Percentiles rank a stretch among this genome's conserved stretches.
phyloP scores from a whole-genome alignment of 371 early-diverging fungal species.

The Mortierella sp. region DNA sequence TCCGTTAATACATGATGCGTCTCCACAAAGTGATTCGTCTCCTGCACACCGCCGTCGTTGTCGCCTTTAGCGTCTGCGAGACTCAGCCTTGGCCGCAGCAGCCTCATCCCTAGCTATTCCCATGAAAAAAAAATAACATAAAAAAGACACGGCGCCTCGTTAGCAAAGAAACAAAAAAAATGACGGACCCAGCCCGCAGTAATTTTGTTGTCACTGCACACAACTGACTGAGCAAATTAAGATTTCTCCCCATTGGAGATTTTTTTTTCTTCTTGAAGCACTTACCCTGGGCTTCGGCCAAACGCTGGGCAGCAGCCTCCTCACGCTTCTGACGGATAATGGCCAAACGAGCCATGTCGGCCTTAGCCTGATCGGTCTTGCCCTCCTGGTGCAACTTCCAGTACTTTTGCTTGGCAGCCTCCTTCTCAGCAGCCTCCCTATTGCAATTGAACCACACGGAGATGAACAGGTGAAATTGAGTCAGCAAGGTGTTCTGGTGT shows the following conservation, averaged over 20 bases:
- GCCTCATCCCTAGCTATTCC: conserved; percentile 48
- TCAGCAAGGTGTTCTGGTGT: background rate
- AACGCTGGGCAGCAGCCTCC: conserved; percentile 71
- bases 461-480: background rate
- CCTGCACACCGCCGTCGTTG: background rate
- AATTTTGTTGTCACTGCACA: background rate
- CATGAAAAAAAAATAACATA: background rate
- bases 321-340: conserved; percentile 77
- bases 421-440: conserved; percentile 70
- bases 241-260: background rate
- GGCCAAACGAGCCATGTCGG: conserved; percentile 77
- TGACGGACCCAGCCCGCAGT: conserved; percentile 19
- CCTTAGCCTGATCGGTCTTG: conserved; percentile 78
- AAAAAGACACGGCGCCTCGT: background rate
- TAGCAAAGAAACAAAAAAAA: background rate
- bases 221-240: conserved; percentile 3
- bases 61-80: conserved; percentile 39
- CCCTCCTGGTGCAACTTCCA: conserved; percentile 77
- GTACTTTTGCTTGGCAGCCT: conserved; percentile 68
- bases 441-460: conserved; percentile 3
- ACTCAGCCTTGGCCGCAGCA: conserved; percentile 55
- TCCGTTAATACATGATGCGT: background rate
- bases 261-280: background rate
- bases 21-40: conserved; percentile 8
- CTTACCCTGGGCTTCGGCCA: conserved; percentile 65